phyloP scores from a whole-genome alignment of 2,329 filamentous ascomycete species.

The Penicillium janthinellum region DNA sequence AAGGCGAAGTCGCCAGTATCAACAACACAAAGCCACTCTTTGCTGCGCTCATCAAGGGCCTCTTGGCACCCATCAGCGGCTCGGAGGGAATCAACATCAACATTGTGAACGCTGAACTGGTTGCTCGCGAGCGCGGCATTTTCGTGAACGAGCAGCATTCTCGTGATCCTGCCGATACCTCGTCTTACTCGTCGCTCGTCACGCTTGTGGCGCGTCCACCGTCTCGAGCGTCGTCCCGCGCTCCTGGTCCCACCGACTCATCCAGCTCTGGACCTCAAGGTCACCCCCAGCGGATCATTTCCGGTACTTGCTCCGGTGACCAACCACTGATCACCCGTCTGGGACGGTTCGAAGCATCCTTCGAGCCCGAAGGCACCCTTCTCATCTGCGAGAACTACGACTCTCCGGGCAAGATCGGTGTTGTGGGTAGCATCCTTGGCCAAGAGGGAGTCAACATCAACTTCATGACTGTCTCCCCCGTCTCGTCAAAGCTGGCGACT shows the following conservation, averaged over 20 bases:
- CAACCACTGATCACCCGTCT: slow-evolving; percentile 68
- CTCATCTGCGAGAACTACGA: slow-evolving; percentile 83
- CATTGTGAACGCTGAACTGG: slow-evolving; percentile 76
- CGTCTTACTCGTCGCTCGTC: slow-evolving; percentile 67
- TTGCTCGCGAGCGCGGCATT: slow-evolving; percentile 76
- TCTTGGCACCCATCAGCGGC: slow-evolving; percentile 69
- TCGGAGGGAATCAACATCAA: slow-evolving; percentile 70
- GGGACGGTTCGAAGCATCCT: slow-evolving; percentile 72
- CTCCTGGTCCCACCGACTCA: slow-evolving; percentile 29
- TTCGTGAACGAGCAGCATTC: slow-evolving; percentile 73
- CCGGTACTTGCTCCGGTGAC: slow-evolving; percentile 42
- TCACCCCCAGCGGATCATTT: slow-evolving; percentile 55
- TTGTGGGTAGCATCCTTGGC: slow-evolving; percentile 71
- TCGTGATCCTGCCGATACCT: slow-evolving; percentile 61
- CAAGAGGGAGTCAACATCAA: slow-evolving; percentile 73
- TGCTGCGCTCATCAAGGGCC: slow-evolving; percentile 75
- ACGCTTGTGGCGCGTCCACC: slow-evolving; percentile 61
- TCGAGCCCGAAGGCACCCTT: slow-evolving; percentile 71
- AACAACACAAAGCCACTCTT: slow-evolving; percentile 77
- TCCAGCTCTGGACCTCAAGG: slow-evolving; percentile 1
- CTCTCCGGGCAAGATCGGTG: slow-evolving; percentile 78
- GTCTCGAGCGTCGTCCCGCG: slow-evolving; percentile 38
- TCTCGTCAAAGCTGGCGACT: slow-evolving; percentile 24
- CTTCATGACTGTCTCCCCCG: slow-evolving; percentile 72
- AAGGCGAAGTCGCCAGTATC: slow-evolving; percentile 71